A percentile compares a stretch with the other conserved stretches of the same genome.
phyloP scores from a whole-genome alignment of 192 early-diverging fungal species.

The Backusella psychrophila region DNA sequence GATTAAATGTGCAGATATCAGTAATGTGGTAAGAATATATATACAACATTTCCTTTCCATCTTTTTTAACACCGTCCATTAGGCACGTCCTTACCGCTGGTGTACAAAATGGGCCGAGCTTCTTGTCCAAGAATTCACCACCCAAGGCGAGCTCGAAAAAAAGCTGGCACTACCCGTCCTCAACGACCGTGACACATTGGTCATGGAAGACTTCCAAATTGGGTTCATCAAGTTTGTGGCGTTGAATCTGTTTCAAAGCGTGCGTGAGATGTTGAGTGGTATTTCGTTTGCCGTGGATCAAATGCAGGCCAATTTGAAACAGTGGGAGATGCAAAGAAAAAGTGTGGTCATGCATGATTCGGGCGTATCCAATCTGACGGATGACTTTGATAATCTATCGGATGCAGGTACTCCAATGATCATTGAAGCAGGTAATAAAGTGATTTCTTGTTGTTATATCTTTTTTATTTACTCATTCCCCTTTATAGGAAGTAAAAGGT shows the following conservation, averaged over 20 bases:
- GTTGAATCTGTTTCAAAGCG: conserved; percentile 47
- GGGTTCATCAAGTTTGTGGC: conserved; percentile 53
- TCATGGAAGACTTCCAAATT: conserved; percentile 47
- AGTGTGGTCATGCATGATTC: conserved; percentile 3
- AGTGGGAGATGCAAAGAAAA: conserved; percentile 27
- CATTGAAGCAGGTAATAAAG: neutral
- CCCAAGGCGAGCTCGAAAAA: conserved; percentile 73
- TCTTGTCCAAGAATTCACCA: conserved; percentile 65
- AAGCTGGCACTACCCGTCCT: conserved; percentile 60
- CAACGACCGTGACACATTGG: conserved; percentile 48
- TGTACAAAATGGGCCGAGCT: conserved; percentile 68
- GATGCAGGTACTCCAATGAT: conserved; percentile 5
- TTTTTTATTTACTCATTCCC: neutral
- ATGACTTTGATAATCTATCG: conserved; percentile 15
- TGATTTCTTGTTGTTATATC: neutral
- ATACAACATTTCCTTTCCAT: neutral
- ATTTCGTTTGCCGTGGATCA: conserved; percentile 33
- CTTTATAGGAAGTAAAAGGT: neutral
- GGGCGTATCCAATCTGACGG: conserved; percentile 3
- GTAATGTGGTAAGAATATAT: conserved; percentile 57
- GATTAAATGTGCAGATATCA: conserved; percentile 83
- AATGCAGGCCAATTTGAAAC: conserved; percentile 31
- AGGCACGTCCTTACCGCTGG: conserved; percentile 69
- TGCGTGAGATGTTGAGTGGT: conserved; percentile 26
- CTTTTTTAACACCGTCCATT: neutral